Evolutionary conservation across 768 basidiomycete genomes (phyloP).

Genomic region (Mycena chlorophos): DNA sequence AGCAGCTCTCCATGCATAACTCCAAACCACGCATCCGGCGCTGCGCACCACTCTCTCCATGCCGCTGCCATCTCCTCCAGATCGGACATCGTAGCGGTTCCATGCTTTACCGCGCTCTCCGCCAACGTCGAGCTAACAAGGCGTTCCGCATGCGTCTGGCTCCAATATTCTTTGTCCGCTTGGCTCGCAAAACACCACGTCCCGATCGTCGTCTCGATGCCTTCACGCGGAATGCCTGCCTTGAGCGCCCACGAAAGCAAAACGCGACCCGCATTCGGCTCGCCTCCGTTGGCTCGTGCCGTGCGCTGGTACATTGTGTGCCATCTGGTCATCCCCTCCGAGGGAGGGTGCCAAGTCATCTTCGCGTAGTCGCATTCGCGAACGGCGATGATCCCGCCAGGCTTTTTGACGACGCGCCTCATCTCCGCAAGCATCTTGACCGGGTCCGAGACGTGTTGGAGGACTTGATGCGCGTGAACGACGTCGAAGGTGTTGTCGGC

Average conservation of each 20-base stretch:
- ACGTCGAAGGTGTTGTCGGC: slow-evolving; percentile 48
- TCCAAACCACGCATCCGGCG: slow-evolving; percentile 36
- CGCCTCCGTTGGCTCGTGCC: slow-evolving; percentile 35
- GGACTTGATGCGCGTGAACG: slow-evolving; percentile 50
- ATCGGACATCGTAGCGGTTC: slow-evolving; percentile 15
- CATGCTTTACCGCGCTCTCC: slow-evolving; percentile 29
- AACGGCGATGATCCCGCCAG: slow-evolving; percentile 46
- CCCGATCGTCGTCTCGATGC: slow-evolving; percentile 31
- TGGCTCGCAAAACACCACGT: slow-evolving; percentile 38
- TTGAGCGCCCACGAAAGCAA: slow-evolving; percentile 38
- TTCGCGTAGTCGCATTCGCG: slow-evolving; percentile 42
- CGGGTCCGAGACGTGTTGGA: slow-evolving; percentile 48
- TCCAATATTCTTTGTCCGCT: slow-evolving; percentile 41
- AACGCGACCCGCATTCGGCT: slow-evolving; percentile 41
- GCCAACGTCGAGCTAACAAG: slow-evolving; percentile 36
- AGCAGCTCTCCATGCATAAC: slow-evolving; percentile 38
- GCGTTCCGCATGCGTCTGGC: slow-evolving; percentile 40
- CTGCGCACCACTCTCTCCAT: slow-evolving; percentile 27
- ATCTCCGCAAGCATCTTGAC: slow-evolving; percentile 45
- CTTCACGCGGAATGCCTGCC: slow-evolving; percentile 34
- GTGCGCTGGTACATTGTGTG: slow-evolving; percentile 14
- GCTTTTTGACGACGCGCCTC: slow-evolving; percentile 42
- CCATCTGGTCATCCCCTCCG: slow-evolving; percentile 29
- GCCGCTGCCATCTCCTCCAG: slow-evolving; percentile 12
- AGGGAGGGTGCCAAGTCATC: slow-evolving; percentile 38